Percentiles rank a stretch among this genome's conserved stretches.
Conservation (phyloP, 2,329 filamentous ascomycete species). For the Hyphodiscus sp. region DNA sequence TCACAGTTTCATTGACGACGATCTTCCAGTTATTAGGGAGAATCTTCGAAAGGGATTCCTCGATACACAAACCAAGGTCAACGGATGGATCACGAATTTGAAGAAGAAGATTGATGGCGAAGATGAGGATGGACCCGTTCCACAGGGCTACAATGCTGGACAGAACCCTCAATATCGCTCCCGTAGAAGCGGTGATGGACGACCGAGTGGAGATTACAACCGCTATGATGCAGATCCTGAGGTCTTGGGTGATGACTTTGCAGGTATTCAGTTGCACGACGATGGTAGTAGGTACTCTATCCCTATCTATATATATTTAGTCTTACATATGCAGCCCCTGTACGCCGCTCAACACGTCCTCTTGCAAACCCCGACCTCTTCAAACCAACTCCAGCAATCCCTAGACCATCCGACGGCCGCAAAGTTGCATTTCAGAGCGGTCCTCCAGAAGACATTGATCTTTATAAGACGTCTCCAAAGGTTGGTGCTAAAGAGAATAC, state of each 20-base stretch:
- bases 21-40: conserved; percentile 86
- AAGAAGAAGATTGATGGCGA: conserved; percentile 93
- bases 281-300: conserved; percentile 49
- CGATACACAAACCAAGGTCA: conserved; percentile 90
- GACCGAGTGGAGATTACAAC: conserved; percentile 79
- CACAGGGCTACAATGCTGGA: conserved; percentile 31
- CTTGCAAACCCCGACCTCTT: conserved; percentile 75
- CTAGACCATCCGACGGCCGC: conserved; percentile 37
- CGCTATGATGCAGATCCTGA: conserved; percentile 93
- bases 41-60: conserved; percentile 91
- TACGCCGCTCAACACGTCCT: conserved; percentile 54
- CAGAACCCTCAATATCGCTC: conserved; percentile 32
- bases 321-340: conserved; percentile 40
- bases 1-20: conserved; percentile 91
- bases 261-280: conserved; percentile 55
- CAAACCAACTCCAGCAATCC: conserved; percentile 50
- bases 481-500: conserved; percentile 45
- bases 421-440: conserved; percentile 52
- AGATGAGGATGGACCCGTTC: conserved; percentile 48
- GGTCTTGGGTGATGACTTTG: conserved; percentile 85
- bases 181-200: conserved; percentile 55
- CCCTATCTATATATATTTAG: not conserved
- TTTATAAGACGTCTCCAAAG: conserved; percentile 61
- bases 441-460: conserved; percentile 68
- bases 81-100: conserved; percentile 83